Evolutionary conservation across 495 filamentous ascomycete species (phyloP).

Genomic region (Aeminium ludgeri): DNA sequence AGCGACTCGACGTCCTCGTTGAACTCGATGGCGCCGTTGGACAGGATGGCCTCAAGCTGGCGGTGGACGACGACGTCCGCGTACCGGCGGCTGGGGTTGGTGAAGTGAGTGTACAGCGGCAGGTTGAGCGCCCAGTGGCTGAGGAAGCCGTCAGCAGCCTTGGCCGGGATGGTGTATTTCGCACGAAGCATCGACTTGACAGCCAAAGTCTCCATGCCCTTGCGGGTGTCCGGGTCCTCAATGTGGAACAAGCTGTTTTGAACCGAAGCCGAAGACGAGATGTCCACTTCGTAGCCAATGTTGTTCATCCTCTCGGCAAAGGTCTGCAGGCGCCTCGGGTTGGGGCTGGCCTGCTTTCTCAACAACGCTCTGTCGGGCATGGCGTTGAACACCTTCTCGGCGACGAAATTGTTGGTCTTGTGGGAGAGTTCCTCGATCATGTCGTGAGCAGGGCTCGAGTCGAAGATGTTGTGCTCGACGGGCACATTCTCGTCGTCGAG

Average conservation of each 20-base stretch:
- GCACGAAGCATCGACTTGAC: slow-evolving; percentile 90
- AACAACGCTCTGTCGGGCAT: slow-evolving; percentile 87
- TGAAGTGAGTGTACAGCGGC: slow-evolving; percentile 93
- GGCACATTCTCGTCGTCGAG: slow-evolving; percentile 98
- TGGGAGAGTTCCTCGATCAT: slow-evolving; percentile 86
- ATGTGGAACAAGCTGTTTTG: slow-evolving; percentile 89
- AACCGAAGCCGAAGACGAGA: slow-evolving; percentile 71
- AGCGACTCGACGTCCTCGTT: slow-evolving; percentile 74
- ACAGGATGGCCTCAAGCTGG: slow-evolving; percentile 77
- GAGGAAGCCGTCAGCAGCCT: slow-evolving; percentile 51
- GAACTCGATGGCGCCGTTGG: slow-evolving; percentile 68
- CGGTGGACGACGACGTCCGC: slow-evolving; percentile 90
- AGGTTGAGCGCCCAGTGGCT: slow-evolving; percentile 85
- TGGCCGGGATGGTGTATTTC: slow-evolving; percentile 78
- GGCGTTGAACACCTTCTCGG: slow-evolving; percentile 59
- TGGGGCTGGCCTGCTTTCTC: slow-evolving; percentile 70
- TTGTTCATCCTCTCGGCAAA: slow-evolving; percentile 87
- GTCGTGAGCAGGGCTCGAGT: slow-evolving; percentile 76
- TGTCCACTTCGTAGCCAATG: slow-evolving; percentile 75
- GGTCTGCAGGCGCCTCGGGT: slow-evolving; percentile 68
- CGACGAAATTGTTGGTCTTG: slow-evolving; percentile 78
- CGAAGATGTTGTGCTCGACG: slow-evolving; percentile 88
- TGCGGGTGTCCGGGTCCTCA: slow-evolving; percentile 69
- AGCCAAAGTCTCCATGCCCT: slow-evolving; percentile 93
- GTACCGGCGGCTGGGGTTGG: slow-evolving; percentile 86